Conservation (phyloP, 2,329 filamentous ascomycete genomes). For the Epichloe sibirici region DNA sequence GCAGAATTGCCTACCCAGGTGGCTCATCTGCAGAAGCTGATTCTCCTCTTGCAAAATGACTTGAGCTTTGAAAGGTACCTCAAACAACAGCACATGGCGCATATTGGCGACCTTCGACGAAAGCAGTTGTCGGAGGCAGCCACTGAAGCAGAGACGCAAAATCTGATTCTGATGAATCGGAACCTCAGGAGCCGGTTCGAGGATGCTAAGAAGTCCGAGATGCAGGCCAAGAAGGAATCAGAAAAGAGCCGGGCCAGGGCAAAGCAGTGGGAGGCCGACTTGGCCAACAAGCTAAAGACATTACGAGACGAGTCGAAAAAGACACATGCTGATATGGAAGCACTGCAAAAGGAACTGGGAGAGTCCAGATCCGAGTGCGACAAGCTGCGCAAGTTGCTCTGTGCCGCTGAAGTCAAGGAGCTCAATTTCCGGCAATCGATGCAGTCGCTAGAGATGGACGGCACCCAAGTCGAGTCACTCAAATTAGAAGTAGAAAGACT, state of each 20-base stretch:
- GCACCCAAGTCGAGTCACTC: slow-evolving; percentile 48
- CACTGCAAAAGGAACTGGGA: slow-evolving; percentile 45
- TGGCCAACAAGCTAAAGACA: slow-evolving; percentile 51
- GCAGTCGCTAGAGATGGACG: slow-evolving; percentile 48
- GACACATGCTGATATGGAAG: slow-evolving; percentile 45
- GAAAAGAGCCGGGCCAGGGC: slow-evolving; percentile 59
- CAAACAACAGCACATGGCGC: slow-evolving; percentile 70
- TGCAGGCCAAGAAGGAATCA: slow-evolving; percentile 58
- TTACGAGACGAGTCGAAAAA: slow-evolving; percentile 60
- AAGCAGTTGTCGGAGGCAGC: slow-evolving; percentile 66
- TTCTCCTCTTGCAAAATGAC: slow-evolving; percentile 68
- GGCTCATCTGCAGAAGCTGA: slow-evolving; percentile 55
- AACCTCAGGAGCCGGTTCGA: slow-evolving; percentile 60
- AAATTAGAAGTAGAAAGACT: slow-evolving; percentile 47
- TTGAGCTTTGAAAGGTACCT: slow-evolving; percentile 74
- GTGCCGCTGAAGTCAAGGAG: slow-evolving; percentile 57
- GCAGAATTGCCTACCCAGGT: slow-evolving; percentile 27
- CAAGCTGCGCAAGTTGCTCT: slow-evolving; percentile 52
- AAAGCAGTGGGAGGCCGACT: slow-evolving; percentile 66
- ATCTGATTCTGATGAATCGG: slow-evolving; percentile 65
- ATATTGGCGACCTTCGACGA: slow-evolving; percentile 67
- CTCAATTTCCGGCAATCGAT: slow-evolving; percentile 50
- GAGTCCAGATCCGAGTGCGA: slow-evolving; percentile 47
- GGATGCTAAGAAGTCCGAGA: slow-evolving; percentile 58
- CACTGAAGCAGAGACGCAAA: slow-evolving; percentile 71